phyloP scores from a whole-genome alignment of 2,329 filamentous ascomycete species.

The Sclerotiophoma versabilis region DNA sequence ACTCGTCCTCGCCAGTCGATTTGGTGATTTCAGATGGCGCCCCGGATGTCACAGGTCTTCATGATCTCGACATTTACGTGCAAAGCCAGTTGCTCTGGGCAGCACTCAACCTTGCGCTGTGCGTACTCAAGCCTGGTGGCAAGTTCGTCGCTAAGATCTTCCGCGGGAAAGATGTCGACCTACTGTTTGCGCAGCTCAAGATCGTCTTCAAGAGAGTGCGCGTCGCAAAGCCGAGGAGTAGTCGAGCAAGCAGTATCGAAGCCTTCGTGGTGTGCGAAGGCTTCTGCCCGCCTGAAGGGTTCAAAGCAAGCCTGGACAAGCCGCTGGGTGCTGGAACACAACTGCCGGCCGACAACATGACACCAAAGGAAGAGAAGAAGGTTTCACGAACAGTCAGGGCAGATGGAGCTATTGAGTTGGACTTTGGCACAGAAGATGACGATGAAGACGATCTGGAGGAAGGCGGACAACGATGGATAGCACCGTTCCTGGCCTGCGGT shows the following conservation, averaged over 20 bases:
- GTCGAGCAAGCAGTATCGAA: constrained; percentile 94
- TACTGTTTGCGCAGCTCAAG: constrained; percentile 92
- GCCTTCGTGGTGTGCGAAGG: constrained; percentile 95
- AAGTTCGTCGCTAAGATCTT: constrained; percentile 99
- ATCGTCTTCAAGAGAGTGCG: constrained; percentile 87
- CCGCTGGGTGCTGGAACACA: constrained; percentile 72
- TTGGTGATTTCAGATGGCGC: constrained; percentile 95
- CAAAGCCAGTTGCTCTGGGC: constrained; percentile 95
- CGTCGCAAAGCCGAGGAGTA: constrained; percentile 92
- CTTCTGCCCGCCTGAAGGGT: constrained; percentile 80
- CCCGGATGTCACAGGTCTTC: constrained; percentile 93
- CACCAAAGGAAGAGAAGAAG: constrained; percentile 22
- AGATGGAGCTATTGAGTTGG: constrained; percentile 58
- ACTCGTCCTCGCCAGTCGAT: constrained; percentile 80
- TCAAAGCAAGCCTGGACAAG: constrained; percentile 76
- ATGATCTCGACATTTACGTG: constrained; percentile 98
- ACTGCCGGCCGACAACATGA: constrained; percentile 50
- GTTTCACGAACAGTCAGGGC: constrained; percentile 45
- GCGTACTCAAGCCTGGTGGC: constrained; percentile 89
- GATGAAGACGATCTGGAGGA: constrained; percentile 49
- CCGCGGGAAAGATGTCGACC: constrained; percentile 90
- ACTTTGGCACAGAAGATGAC: constrained; percentile 53
- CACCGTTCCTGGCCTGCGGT: constrained; percentile 95
- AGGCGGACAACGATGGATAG: constrained; percentile 76
- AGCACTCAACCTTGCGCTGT: constrained; percentile 89